These are phyloP conservation scores for Ambrosia trifida DNA, from an alignment of 129 eudicot species.

Conservation along the genomic window DNA sequence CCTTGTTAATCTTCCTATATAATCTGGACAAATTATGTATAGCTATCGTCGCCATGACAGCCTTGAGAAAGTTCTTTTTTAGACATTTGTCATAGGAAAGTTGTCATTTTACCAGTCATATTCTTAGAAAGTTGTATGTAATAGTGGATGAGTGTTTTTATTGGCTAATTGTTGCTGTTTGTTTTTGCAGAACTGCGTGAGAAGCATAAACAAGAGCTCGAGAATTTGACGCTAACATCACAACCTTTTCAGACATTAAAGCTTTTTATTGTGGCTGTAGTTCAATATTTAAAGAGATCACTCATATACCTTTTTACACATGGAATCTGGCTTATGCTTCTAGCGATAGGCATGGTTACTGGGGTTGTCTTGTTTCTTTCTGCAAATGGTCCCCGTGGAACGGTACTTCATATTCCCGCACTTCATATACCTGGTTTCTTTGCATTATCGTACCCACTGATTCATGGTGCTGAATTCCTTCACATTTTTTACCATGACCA, in stretches of 20 bases:
- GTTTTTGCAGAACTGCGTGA: conserved; percentile 39
- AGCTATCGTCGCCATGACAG: too few relatives aligned
- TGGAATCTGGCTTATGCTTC: conserved; percentile 46
- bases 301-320: conserved; percentile 35
- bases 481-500: not conserved
- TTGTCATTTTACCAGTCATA: too few relatives aligned
- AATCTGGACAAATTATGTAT: too few relatives aligned
- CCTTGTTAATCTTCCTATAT: too few relatives aligned
- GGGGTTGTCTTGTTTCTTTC: conserved; percentile 35
- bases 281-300: conserved; percentile 40
- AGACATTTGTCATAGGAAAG: too few relatives aligned
- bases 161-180: too few relatives aligned
- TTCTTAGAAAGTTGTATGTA: too few relatives aligned
- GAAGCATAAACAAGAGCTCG: conserved; percentile 51
- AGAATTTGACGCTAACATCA: conserved; percentile 43
- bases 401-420: conserved; percentile 37
- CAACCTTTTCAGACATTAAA: conserved; percentile 50
- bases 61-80: too few relatives aligned
- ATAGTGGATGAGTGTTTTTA: too few relatives aligned
- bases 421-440: not conserved
- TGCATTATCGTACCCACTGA: not conserved
- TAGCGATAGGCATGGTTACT: conserved; percentile 17
- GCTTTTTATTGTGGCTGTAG: conserved; percentile 41
- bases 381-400: conserved; percentile 37
- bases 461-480: not conserved